Evolutionary conservation across 306 rosid genomes (phyloP), one percentile per base, ranked within the genome.

Genomic region (Rosa rugosa): DNA sequence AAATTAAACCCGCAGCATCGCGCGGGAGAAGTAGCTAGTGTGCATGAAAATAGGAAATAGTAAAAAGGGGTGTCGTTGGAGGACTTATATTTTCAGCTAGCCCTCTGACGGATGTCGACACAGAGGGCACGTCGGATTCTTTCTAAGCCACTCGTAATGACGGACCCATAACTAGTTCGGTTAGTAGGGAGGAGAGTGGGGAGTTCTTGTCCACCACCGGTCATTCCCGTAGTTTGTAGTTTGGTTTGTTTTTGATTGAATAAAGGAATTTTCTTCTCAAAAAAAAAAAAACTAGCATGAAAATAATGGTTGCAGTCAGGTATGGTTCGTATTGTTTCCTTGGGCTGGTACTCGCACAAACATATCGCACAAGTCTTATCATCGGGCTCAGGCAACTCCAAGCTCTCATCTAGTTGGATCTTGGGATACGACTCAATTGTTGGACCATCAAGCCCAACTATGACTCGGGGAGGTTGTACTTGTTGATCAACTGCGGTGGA

Each of bases 111-210:
- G 69, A 36, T 80, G 87, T 36, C 89, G 66, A 49, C 90, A 89
- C 0, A 87, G 18, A n/a, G 91, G 90, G 14, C 88, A 87, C 0
- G 87, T 72, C 49, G 86, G 85, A 16, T 84, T 90, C 79, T 82
- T 70, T 77, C 60, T 82, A 18, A 87, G 87, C 91, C 91, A 89
- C 25, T 69, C 82, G 17, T 82, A 91, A n/a, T n/a, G n/a, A n/a
- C n/a, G n/a, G n/a, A n/a, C n/a, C n/a, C n/a, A n/a, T n/a, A n/a
- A n/a, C n/a, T n/a, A n/a, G n/a, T n/a, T n/a, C n/a, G n/a, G n/a
- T n/a, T n/a, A n/a, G n/a, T n/a, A n/a, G n/a, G n/a, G n/a, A n/a
- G n/a, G n/a, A n/a, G n/a, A n/a, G n/a, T n/a, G n/a, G n/a, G n/a
- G n/a, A n/a, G n/a, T n/a, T n/a, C n/a, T n/a, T n/a, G n/a, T n/a